phyloP scores from a whole-genome alignment of 2,329 filamentous ascomycete species.

The Triangularia verruculosa region DNA sequence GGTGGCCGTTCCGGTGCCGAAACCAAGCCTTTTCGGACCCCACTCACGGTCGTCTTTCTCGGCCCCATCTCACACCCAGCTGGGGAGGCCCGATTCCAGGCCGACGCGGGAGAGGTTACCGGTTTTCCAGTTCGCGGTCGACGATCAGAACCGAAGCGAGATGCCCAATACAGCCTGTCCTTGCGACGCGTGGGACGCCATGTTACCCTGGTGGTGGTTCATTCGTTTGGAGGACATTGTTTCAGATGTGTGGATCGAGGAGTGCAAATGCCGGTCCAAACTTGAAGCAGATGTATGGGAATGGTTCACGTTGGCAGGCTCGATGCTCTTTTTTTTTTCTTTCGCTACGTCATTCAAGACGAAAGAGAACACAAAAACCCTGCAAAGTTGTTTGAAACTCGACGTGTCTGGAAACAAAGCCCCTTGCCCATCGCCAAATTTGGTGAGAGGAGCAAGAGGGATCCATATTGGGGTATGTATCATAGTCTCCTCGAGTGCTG shows the following conservation, averaged over 20 bases:
- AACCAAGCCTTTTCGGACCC: background rate
- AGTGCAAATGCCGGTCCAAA: background rate
- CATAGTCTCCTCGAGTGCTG: background rate
- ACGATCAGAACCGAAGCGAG: background rate
- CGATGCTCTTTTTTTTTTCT: background rate
- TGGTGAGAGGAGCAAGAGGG: background rate
- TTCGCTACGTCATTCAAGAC: background rate
- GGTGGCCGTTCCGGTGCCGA: background rate
- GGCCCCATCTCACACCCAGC: background rate
- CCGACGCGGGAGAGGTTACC: background rate
- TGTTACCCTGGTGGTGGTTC: background rate
- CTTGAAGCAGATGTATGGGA: background rate
- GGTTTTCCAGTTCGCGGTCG: background rate
- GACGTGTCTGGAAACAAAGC: constrained; percentile 4
- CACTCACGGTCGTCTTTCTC: background rate
- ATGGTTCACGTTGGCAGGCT: background rate
- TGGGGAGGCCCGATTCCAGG: background rate
- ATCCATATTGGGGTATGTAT: constrained; percentile 1
- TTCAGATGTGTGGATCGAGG: background rate
- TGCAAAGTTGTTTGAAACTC: constrained; percentile 2
- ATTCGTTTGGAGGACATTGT: background rate
- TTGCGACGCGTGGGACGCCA: background rate
- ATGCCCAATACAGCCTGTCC: background rate
- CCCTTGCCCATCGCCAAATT: background rate
- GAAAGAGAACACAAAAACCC: background rate